Evolutionary conservation across 345 rosid species (phyloP), one percentile per base, ranked within the genome.

Genomic region (Lepidium africanum): DNA sequence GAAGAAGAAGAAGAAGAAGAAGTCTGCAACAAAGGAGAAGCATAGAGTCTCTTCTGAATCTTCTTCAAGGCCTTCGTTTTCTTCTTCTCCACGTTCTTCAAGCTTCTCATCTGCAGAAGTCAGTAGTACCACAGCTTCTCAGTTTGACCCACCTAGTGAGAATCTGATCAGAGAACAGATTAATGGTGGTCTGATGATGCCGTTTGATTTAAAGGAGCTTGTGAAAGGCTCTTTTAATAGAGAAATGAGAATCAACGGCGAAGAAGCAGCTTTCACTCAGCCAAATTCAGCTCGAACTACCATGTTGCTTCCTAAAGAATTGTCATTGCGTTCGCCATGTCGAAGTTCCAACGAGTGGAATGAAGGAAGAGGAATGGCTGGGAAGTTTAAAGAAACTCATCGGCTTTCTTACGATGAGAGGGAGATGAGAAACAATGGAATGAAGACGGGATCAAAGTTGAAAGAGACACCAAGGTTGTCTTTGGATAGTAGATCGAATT

Each of bases 391-490:
- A 75, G 95, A 88, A 63, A 76, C 83, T 57, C 92, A 81, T 33
- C 81, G 97, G 43, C 79, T 86, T 78, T 94, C 99, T 56, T 91
- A 81, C 69, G 99, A 94, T 64, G 97, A 90, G 64, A 79, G 83
- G 65, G 87, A 83, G 69, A 74, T 86, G 55, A 70, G 85, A 49
- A 85, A 84, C 43, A 73, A 73, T 9, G 57, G 79, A 17, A 50
- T 65, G 53, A 87, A 80, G 73, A 77, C 86, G 54, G 78, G 64
- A 23, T 39, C 74, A 5, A 87, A 87, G 90, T 75, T 86, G 58
- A 87, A 85, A 67, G 97, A 89, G 76, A 80, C 81, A 27, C 97
- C 96, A 1, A 86, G 99, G 79, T 80, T 91, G 71, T 91, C 99
- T 2, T 67, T 94, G 67, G 97, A 91, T 72, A 89, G 97, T 74